A percentile compares a stretch with the other conserved stretches of the same genome.
Conservation (phyloP, 441 rosid species). For the Lagerstroemia fauriei region DNA sequence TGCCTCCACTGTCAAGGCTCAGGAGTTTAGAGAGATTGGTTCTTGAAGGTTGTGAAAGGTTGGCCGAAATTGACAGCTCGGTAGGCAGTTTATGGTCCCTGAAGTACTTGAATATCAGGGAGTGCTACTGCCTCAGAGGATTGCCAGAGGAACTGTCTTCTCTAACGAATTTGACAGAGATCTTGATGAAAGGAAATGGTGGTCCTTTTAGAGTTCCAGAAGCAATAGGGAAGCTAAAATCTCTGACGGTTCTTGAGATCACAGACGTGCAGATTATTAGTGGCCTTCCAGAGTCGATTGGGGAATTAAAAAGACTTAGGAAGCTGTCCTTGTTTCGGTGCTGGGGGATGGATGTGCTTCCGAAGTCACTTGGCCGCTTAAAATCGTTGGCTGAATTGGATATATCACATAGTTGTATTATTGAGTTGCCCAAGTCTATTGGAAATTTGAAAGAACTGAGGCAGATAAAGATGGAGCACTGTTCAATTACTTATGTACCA, state of each 20-base stretch:
- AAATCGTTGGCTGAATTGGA: background rate
- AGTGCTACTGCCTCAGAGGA: background rate
- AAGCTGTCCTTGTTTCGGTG: background rate
- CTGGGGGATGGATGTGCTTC: background rate
- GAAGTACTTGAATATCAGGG: background rate
- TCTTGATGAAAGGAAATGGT: too few relatives aligned
- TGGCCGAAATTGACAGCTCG: background rate
- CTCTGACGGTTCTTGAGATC: background rate
- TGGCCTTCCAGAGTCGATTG: background rate
- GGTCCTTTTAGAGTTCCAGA: too few relatives aligned
- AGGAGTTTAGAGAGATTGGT: background rate
- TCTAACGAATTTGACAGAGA: background rate
- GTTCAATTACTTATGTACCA: background rate
- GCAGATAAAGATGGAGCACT: too few relatives aligned
- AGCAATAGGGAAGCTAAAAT: background rate
- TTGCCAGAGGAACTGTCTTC: background rate
- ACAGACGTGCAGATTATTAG: background rate
- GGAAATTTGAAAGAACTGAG: background rate
- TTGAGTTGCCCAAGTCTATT: background rate
- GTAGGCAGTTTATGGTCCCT: background rate
- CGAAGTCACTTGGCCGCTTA: background rate
- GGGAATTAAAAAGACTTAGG: background rate
- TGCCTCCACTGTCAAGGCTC: background rate
- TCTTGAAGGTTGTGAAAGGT: background rate
- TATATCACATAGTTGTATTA: accelerated